Conservation (phyloP, 1,284 basidiomycete species). For the Apiotrichum domesticum region DNA sequence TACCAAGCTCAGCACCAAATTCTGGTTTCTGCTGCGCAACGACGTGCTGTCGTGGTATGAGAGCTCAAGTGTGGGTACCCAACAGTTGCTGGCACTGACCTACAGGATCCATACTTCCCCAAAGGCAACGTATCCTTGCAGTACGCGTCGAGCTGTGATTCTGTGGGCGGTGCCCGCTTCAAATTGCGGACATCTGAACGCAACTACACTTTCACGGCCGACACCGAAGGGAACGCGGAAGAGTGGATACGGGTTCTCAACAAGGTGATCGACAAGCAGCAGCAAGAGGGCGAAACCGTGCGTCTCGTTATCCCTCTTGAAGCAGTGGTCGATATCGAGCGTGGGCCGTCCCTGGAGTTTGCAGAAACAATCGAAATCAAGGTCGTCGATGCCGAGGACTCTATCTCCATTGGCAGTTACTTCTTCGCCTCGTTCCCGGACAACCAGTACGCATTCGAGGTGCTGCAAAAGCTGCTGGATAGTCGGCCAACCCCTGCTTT, state of each 20-base stretch:
- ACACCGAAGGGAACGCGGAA: constrained; percentile 71
- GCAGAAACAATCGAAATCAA: constrained; percentile 86
- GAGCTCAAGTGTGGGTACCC: constrained; percentile 67
- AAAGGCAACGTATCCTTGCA: constrained; percentile 89
- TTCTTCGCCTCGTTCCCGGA: constrained; percentile 77
- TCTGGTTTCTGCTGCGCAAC: constrained; percentile 91
- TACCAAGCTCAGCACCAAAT: constrained; percentile 81
- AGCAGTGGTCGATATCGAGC: constrained; percentile 79
- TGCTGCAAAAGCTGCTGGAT: constrained; percentile 67
- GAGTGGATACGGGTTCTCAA: constrained; percentile 92
- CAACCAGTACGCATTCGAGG: constrained; percentile 63
- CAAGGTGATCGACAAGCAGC: constrained; percentile 83
- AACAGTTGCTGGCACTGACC: background rate
- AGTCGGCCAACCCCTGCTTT: constrained; percentile 48
- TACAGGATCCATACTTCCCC: constrained; percentile 89
- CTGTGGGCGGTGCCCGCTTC: constrained; percentile 64
- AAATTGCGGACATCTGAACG: constrained; percentile 74
- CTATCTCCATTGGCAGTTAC: constrained; percentile 75
- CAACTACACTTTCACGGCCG: constrained; percentile 64
- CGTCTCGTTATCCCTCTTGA: constrained; percentile 94
- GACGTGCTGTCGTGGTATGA: constrained; percentile 92
- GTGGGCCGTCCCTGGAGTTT: constrained; percentile 81
- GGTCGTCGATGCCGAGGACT: constrained; percentile 74
- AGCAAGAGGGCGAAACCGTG: constrained; percentile 91
- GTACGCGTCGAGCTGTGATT: constrained; percentile 82